phyloP scores from a whole-genome alignment of 140 eudicot species.

The Erigeron philadelphicus region DNA sequence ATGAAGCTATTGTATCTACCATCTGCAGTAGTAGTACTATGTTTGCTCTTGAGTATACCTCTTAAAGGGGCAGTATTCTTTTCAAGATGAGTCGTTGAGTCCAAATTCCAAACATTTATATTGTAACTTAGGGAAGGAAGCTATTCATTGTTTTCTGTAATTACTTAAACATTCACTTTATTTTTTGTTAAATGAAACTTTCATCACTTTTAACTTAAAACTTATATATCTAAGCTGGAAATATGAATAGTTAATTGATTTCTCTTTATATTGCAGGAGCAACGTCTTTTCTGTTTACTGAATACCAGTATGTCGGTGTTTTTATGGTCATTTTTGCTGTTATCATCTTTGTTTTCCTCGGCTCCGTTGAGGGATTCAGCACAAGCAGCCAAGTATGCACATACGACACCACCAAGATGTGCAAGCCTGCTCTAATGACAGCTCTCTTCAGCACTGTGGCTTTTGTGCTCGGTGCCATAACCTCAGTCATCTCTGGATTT shows the following conservation, averaged over 20 bases:
- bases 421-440: conserved; percentile 90
- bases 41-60: not conserved
- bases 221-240: not conserved
- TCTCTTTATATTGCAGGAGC: conserved; percentile 51
- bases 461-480: conserved; percentile 83
- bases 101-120: not conserved
- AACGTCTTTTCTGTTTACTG: conserved; percentile 74
- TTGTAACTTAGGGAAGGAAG: too few relatives aligned
- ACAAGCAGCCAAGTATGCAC: conserved; percentile 57
- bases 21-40: not conserved
- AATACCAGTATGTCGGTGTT: conserved; percentile 78
- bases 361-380: conserved; percentile 90
- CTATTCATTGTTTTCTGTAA: not conserved
- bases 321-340: conserved; percentile 83
- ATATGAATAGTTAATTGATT: not conserved
- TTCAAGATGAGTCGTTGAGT: not conserved
- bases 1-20: not conserved
- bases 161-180: not conserved
- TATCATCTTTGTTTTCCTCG: conserved; percentile 81
- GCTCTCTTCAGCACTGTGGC: conserved; percentile 79
- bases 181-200: not conserved
- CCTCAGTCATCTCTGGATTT: conserved; percentile 85
- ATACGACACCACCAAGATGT: conserved; percentile 54
- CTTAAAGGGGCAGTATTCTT: not conserved
- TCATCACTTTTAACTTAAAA: not conserved